Base-by-base conservation (phyloP, 768 basidiomycete species). In the Erythrobasidium yunnanense region DNA sequence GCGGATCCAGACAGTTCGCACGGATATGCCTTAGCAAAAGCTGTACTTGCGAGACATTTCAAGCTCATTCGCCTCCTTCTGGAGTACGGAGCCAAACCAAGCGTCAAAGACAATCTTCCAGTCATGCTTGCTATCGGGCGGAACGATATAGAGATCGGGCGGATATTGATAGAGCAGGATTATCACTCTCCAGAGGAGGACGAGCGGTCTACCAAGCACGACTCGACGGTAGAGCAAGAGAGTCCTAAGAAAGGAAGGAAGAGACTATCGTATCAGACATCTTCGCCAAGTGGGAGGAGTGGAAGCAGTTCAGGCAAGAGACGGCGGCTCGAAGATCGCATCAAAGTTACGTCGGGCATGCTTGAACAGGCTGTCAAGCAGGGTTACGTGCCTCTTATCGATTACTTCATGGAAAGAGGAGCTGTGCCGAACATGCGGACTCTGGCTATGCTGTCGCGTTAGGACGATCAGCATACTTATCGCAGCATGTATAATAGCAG, bases 11-110 rank as follows among this genome's bases (percentile, higher is more conserved):
- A 91, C 75, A 82, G 86, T 5, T 80, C 87, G 75, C 79, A 82
- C 3, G 91, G 91, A 1, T 93, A 90, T 72, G 84, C 87, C 1
- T 82, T 95, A 34, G 83, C 83, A 22, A 85, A 82, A 71, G 88
- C 90, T 0, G 87, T 89, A 1, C 79, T 84, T 42, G 83, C 81
- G 0, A 78, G 78, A 32, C 84, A 85, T 69, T 58, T 80, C 1
- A 83, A 84, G 3, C 81, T 93, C 6, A 79, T 90, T 0, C 78
- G 75, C 32, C 85, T 87, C 71, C 79, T 96, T n/a, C 82, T 93
- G 49, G 78, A 79, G 3, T 78, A 83, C 17, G 85, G 83, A 2
- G 90, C 88, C 0, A 84, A 84, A 11, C 90, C 91, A 0, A 71
- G 72, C 8, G 76, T 75, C 68, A 86, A 85, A 71, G 74, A 80